Conservation (phyloP, 2,329 filamentous ascomycete genomes). For the Curvularia spicifera region DNA sequence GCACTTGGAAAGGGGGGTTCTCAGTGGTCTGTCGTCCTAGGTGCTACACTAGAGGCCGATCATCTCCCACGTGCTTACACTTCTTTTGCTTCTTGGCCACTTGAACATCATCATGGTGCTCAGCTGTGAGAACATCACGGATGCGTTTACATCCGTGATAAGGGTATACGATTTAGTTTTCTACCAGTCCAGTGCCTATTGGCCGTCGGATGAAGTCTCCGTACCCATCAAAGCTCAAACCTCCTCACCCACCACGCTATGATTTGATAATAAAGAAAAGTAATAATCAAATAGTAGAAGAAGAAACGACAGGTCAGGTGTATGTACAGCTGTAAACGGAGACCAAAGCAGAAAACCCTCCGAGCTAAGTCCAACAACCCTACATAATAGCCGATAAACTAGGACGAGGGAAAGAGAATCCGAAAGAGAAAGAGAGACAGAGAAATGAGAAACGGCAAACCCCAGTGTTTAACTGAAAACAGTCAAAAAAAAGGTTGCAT, state of each 20-base stretch:
- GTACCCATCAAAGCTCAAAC: not conserved
- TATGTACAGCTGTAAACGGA: not conserved
- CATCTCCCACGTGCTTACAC: not conserved
- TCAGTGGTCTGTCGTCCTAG: not conserved
- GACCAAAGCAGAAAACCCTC: not conserved
- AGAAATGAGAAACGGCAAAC: not conserved
- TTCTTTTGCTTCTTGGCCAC: not conserved
- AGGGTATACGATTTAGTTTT: not conserved
- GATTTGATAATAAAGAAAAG: not conserved
- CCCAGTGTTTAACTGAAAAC: conserved; percentile 2
- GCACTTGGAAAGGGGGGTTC: not conserved
- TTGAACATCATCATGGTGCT: not conserved
- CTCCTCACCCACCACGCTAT: not conserved
- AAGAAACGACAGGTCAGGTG: not conserved
- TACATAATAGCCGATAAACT: not conserved
- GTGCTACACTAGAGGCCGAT: not conserved
- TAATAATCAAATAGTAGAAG: not conserved
- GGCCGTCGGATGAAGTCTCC: not conserved
- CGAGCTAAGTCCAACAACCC: not conserved
- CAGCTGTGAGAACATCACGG: not conserved
- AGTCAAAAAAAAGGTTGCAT: not conserved
- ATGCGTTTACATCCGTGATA: not conserved
- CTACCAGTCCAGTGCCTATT: not conserved
- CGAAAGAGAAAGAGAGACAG: conserved; percentile 3
- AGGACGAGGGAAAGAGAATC: not conserved